Evolutionary conservation across 2,329 filamentous ascomycete genomes (phyloP), one percentile per base, ranked within the genome.

Genomic region (Xylaria sp.): DNA sequence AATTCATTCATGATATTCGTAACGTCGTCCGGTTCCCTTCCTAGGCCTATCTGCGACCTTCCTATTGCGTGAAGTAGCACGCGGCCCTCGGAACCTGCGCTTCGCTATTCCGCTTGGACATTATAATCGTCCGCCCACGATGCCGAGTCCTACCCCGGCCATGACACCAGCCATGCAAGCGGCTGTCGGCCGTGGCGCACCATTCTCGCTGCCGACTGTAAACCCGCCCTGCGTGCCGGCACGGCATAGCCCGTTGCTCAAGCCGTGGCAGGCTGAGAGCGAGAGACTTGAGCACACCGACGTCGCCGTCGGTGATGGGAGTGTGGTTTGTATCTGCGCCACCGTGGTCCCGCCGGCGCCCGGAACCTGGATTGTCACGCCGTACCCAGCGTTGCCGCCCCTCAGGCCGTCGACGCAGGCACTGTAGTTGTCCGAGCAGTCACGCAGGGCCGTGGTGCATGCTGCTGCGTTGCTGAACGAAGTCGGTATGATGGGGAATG

Each of bases 401-500:
- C 77, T 76, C 11, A 88, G 76, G 51, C 79, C 79, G 10, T 78
- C 75, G 5, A 85, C 80, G 69, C 86, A 88, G 3, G 78, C 77
- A 15, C 79, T 75, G 71, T 84, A 86, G 70, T 87, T 87, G 21
- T 74, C 71, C 44, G 79, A 79, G 73, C 86, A 88, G 57, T 80
- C 79, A 40, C 72, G 74, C 48, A 82, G 75, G 15, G 85, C 85
- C 0, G 81, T 78, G 3, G 79, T 79, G 69, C 86, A 88, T 5
- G 80, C 80, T 13, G 75, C 81, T 17, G 75, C 72, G 66, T 87
- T 81, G 60, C 75, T 70, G 63, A 85, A 87, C 11, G 79, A 79
- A 1, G 82, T 85, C 47, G 78, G 75, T 53, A 86, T 79, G 68
- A 84, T 84, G 1, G 86, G 86, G 71, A 87, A 88, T 10, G 83